Conservation (phyloP, 192 early-diverging fungal genomes). For the Backusella psychrophila region DNA sequence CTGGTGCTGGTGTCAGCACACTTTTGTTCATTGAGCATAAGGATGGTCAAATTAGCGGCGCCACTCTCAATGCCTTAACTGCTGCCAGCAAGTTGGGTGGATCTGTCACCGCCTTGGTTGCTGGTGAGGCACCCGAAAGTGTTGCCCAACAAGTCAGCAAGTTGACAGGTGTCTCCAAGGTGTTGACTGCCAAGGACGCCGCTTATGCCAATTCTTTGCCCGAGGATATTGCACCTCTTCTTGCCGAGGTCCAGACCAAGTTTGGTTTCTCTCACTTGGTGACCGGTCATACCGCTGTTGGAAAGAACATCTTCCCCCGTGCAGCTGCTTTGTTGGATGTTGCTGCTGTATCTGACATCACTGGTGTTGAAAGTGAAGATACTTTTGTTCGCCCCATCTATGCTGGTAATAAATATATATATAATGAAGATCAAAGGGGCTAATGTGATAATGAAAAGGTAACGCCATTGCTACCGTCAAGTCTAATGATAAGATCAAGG, state of each 20-base stretch:
- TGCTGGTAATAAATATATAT: slow-evolving; percentile 63
- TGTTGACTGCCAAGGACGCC: slow-evolving; percentile 80
- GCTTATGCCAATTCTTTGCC: slow-evolving; percentile 77
- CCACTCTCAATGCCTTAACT: slow-evolving; percentile 83
- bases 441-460: slow-evolving; percentile 40
- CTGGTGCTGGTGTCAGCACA: slow-evolving; percentile 58
- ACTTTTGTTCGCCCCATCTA: slow-evolving; percentile 97
- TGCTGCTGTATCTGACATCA: slow-evolving; percentile 90
- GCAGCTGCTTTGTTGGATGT: slow-evolving; percentile 90
- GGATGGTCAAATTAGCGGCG: slow-evolving; percentile 62
- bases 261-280: slow-evolving; percentile 81
- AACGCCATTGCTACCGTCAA: slow-evolving; percentile 97
- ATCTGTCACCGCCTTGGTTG: slow-evolving; percentile 85
- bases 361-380: slow-evolving; percentile 72
- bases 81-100: slow-evolving; percentile 82
- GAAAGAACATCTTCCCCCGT: slow-evolving; percentile 95
- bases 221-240: slow-evolving; percentile 75
- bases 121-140: slow-evolving; percentile 66
- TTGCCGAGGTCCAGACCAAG: slow-evolving; percentile 71
- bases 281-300: slow-evolving; percentile 83
- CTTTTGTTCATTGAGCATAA: slow-evolving; percentile 91
- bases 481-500: slow-evolving; percentile 81
- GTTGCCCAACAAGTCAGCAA: slow-evolving; percentile 63
- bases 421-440: neutral
- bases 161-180: slow-evolving; percentile 71